Conservation (phyloP, 148 eudicot species). For the Chenopodium quinoa region DNA sequence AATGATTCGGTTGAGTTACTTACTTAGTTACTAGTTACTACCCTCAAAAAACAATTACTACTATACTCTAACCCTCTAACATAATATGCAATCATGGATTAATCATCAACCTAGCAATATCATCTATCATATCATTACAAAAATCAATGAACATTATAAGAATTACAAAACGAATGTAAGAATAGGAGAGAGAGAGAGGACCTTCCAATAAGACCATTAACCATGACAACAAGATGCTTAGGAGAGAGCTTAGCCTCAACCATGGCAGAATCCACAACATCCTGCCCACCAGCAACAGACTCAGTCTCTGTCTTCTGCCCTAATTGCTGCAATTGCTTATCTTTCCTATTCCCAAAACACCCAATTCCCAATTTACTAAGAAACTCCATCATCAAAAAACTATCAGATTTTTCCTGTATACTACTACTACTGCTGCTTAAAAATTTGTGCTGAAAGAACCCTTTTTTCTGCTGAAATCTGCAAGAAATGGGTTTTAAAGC, state of each 20-base stretch:
- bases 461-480: neutral
- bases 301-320: slow-evolving; percentile 40
- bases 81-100: neutral
- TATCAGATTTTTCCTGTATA: neutral
- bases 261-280: slow-evolving; percentile 45
- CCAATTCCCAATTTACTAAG: slow-evolving; percentile 44
- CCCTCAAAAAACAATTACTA: neutral
- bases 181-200: slow-evolving; percentile 9
- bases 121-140: neutral
- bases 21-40: neutral
- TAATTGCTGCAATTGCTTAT: slow-evolving; percentile 7
- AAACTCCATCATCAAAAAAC: slow-evolving; percentile 36
- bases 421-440: neutral
- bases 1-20: neutral
- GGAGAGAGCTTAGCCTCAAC: slow-evolving; percentile 41
- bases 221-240: slow-evolving; percentile 81
- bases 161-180: neutral
- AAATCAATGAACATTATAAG: neutral
- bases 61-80: neutral
- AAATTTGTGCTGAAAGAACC: slow-evolving; percentile 20
- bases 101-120: neutral
- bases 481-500: neutral
- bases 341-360: slow-evolving; percentile 38
- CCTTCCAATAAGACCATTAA: slow-evolving; percentile 89
- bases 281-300: slow-evolving; percentile 41